Conservation (phyloP, 106 monocot species). For the Agapanthus africanus region DNA sequence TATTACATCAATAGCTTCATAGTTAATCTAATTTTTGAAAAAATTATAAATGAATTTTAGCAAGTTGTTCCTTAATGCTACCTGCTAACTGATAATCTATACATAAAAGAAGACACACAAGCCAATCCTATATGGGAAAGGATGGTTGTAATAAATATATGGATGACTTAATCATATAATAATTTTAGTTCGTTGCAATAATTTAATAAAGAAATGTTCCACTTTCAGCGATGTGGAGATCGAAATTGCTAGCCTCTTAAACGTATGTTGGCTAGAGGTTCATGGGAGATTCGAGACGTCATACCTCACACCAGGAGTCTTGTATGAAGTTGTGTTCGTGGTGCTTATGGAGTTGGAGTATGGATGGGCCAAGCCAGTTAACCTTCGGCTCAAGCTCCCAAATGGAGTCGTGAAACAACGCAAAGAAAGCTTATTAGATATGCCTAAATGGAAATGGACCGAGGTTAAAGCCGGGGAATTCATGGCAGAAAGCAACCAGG, state of each 20-base stretch:
- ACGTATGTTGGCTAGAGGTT: slow-evolving; percentile 68
- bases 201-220: not conserved
- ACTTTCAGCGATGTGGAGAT: slow-evolving; percentile 21
- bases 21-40: not conserved
- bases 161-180: no score
- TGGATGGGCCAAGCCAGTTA: slow-evolving; percentile 42
- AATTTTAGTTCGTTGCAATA: no score
- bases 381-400: slow-evolving; percentile 27
- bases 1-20: not conserved
- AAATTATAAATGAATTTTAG: no score
- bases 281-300: slow-evolving; percentile 31
- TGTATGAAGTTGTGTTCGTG: slow-evolving; percentile 41
- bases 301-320: slow-evolving; percentile 34
- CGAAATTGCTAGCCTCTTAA: slow-evolving; percentile 23
- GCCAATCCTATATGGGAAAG: no score
- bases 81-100: no score
- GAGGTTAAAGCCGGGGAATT: slow-evolving; percentile 35
- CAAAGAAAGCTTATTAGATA: slow-evolving; percentile 27
- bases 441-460: slow-evolving; percentile 22
- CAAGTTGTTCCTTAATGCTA: no score
- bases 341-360: slow-evolving; percentile 34
- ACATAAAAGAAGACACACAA: no score
- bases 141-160: no score
- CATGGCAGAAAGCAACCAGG: not conserved
- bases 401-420: slow-evolving; percentile 5